These are phyloP conservation scores for Colletotrichum spinosum DNA, from an alignment of 2,329 filamentous ascomycete genomes.

Conservation along the genomic window DNA sequence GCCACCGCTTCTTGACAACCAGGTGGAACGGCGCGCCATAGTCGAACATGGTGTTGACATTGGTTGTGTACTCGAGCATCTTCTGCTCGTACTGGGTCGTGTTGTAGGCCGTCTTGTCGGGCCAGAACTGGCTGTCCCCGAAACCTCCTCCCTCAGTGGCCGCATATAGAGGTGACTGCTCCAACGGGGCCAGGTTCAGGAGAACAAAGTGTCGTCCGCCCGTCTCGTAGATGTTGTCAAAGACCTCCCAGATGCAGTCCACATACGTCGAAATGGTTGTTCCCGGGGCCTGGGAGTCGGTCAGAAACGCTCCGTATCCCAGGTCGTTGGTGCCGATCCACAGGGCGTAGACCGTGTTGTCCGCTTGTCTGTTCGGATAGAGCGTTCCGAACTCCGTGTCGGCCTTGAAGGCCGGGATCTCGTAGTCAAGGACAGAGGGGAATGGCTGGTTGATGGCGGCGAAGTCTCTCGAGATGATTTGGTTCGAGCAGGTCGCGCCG, in stretches of 20 bases:
- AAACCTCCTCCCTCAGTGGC: conserved; percentile 55
- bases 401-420: conserved; percentile 67
- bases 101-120: conserved; percentile 58
- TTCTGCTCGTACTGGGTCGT: conserved; percentile 58
- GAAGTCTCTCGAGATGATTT: conserved; percentile 69
- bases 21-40: conserved; percentile 62
- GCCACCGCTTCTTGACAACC: conserved; percentile 59
- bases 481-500: conserved; percentile 79
- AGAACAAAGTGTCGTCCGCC: conserved; percentile 80
- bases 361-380: conserved; percentile 57
- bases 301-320: conserved; percentile 73
- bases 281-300: conserved; percentile 68
- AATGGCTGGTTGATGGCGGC: conserved; percentile 63
- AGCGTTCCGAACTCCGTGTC: conserved; percentile 58
- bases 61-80: conserved; percentile 59
- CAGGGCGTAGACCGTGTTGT: conserved; percentile 78
- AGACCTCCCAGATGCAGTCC: conserved; percentile 73
- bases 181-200: conserved; percentile 75
- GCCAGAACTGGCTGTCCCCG: conserved; percentile 58
- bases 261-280: conserved; percentile 74
- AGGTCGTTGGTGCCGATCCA: conserved; percentile 89
- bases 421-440: conserved; percentile 72
- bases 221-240: conserved; percentile 72
- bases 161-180: conserved; percentile 76
- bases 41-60: conserved; percentile 60